Evolutionary conservation across 1,284 basidiomycete genomes (phyloP), one percentile per base, ranked within the genome.

Genomic region (Naganishia albida): DNA sequence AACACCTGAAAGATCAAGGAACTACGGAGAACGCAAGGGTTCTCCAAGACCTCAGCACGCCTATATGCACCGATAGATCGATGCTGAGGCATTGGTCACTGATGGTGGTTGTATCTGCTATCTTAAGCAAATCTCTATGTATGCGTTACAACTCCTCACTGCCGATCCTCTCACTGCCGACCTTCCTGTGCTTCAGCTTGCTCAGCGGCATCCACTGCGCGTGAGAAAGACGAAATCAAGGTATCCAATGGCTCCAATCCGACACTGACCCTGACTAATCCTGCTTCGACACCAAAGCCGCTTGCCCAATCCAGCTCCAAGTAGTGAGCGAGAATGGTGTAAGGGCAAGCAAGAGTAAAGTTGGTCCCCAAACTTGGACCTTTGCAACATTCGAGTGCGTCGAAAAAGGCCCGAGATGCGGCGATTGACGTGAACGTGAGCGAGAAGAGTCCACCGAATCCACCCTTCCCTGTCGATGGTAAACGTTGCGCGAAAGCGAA

Each of bases 331-430:
- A 99, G 82, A 68, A 99, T 88, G 2, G 92, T 89, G 77, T 93
- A 99, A 25, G 95, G 95, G 72, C 87, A 91, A 28, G 91, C 92
- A 16, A 96, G 84, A 1, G 95, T 98, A 78, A 98, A 96, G 81
- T 93, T 97, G 40, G 94, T 98, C 1, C 95, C 95, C 23, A 98
- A 83, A 73, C 88, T 90, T 0, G 95, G 96, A 1, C 95, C 96
- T 77, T 98, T 99, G 69, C 86, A 85, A 77, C 88, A 93, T 7
- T 83, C 81, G 25, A 99, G 81, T 0, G 85, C 81, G 76, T 99
- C 91, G 75, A 91, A 99, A 81, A 99, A 99, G 7, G 88, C 90
- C 46, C 81, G 77, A 1, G 90, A 87, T 0, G 90, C 90, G 0
- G 78, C 81, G 10, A 80, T 67, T 1, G 86, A 85, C 1, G 84